Conservation (phyloP, 2,329 filamentous ascomycete genomes). For the Stylonectria norvegica region DNA sequence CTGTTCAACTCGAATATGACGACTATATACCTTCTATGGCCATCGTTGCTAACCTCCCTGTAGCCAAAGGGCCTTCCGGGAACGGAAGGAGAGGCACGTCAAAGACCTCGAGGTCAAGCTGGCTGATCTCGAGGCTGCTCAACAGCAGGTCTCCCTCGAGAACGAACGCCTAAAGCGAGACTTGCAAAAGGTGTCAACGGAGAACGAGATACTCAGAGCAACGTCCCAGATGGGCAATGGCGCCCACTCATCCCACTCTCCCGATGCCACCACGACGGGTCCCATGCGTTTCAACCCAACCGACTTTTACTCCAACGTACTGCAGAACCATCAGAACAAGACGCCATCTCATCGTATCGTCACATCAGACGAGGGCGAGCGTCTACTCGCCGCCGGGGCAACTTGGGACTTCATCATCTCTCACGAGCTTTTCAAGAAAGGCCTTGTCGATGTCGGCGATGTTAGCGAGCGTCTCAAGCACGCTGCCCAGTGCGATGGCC, state of each 20-base stretch:
- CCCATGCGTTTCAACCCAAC: conserved; percentile 69
- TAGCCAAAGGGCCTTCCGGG: conserved; percentile 92
- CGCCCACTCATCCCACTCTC: conserved; percentile 38
- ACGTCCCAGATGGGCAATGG: conserved; percentile 52
- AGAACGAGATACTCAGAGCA: conserved; percentile 88
- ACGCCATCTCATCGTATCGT: conserved; percentile 66
- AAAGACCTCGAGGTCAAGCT: conserved; percentile 90
- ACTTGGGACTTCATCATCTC: conserved; percentile 88
- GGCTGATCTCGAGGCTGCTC: conserved; percentile 69
- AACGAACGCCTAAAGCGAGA: conserved; percentile 85
- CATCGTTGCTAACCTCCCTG: conserved; percentile 13
- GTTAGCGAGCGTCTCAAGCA: conserved; percentile 77
- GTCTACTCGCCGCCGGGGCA: conserved; percentile 69
- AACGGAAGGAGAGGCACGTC: conserved; percentile 91
- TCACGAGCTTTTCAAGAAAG: conserved; percentile 72
- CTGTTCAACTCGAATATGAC: background rate
- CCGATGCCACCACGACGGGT: conserved; percentile 58
- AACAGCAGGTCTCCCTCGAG: conserved; percentile 69
- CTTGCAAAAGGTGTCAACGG: conserved; percentile 77
- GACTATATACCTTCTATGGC: background rate
- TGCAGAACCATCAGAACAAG: conserved; percentile 61
- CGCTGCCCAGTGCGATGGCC: conserved; percentile 76
- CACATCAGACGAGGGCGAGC: conserved; percentile 62
- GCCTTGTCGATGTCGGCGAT: conserved; percentile 75
- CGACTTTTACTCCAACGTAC: conserved; percentile 65